Base-by-base conservation (phyloP, 2,329 filamentous ascomycete genomes). In the Pezicula carpinea region DNA sequence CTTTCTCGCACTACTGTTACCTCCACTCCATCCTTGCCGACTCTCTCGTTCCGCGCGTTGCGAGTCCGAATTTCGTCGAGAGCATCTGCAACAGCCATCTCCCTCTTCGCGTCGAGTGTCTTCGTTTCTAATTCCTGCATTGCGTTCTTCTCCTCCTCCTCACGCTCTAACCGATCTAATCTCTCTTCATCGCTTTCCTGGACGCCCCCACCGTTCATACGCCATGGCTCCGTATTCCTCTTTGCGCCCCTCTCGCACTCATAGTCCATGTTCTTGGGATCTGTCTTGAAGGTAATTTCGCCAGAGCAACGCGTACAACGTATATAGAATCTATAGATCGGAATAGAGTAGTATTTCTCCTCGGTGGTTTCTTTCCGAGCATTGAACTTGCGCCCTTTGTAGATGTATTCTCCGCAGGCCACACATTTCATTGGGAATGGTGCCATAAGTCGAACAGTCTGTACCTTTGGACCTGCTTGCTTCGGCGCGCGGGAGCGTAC, bases 121-220 rank as follows among this genome's bases (percentile, higher is more conserved):
- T 97, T 97, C 53, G 87, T 85, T 70, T 99, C 93, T 39, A 99
- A 70, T 64, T 96, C 91, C 48, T 87, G 87, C 95, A 99, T 99
- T 18, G 89, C 89, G 66, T 96, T 91, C 54, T 83, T 77, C 66
- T 96, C 89, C 49, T 84, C 79, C 57, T 85, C 85, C 62, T 95
- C 88, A 34, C 75, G 68, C 69, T 96, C 90, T 5, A 97, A 69
- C 21, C 93, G 74, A 65, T 96, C 89, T 6, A 97, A 72, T 35
- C 87, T 76, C 70, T 96, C 82, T 64, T 97, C 89, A 55, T 95
- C 87, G 2, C 88, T 92, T 70, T 96, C 92, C 54, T 89, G 77
- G 13, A 70, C 73, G 13, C 77, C 71, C 50, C 65, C 65, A 7
- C 72, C 70, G 48, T 79, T 72, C 56, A 61, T 61, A 21, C 89